phyloP scores from a whole-genome alignment of 148 eudicot genomes.

The Fagopyrum esculentum region DNA sequence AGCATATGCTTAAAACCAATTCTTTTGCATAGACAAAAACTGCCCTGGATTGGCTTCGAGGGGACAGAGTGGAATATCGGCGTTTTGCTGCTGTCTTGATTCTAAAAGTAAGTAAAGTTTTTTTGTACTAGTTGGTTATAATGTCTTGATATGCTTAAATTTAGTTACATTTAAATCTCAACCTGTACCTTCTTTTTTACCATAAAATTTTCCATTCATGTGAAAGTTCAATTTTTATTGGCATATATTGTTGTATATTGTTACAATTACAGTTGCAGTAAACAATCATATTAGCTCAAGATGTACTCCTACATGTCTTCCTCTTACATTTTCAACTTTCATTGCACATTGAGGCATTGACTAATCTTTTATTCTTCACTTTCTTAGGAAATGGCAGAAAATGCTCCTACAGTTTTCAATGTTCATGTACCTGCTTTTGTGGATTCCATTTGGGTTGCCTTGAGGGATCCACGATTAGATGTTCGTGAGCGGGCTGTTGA shows the following conservation, averaged over 20 bases:
- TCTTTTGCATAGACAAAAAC: constrained; percentile 48
- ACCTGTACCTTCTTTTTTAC: background rate
- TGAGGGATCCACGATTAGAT: constrained; percentile 79
- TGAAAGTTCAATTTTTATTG: background rate
- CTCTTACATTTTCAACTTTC: background rate
- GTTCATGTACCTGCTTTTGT: constrained; percentile 91
- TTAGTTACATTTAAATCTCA: background rate
- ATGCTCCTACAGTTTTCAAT: constrained; percentile 92
- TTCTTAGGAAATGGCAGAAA: constrained; percentile 98
- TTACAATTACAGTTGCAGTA: background rate
- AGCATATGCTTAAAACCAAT: constrained; percentile 4
- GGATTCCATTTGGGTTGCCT: constrained; percentile 91
- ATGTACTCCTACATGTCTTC: background rate
- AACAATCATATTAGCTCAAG: background rate
- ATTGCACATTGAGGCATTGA: background rate
- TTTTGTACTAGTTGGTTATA: background rate
- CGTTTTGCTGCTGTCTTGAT: constrained; percentile 96
- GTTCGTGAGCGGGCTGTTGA: constrained; percentile 91
- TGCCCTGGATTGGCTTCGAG: constrained; percentile 88
- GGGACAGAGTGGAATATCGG: constrained; percentile 81
- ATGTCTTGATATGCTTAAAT: background rate
- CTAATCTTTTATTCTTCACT: constrained; percentile 7
- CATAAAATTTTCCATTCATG: background rate
- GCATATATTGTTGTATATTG: background rate
- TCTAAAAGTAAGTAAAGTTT: constrained; percentile 55